phyloP scores from a whole-genome alignment of 306 rosid species.

The Lupinus albus region DNA sequence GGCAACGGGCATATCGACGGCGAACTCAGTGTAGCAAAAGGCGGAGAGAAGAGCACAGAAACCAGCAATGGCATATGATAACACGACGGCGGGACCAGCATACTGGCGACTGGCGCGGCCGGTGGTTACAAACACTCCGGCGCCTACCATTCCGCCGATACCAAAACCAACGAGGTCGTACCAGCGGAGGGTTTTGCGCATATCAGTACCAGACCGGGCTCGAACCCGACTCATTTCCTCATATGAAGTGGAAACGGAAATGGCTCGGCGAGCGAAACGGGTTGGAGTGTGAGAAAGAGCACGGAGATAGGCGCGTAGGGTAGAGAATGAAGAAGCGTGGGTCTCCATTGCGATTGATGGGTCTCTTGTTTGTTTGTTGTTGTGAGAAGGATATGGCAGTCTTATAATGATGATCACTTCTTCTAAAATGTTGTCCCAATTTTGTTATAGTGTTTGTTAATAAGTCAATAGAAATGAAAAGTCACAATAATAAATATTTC shows the following conservation, averaged over 20 bases:
- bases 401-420: too few relatives aligned
- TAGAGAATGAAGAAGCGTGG: slow-evolving; percentile 68
- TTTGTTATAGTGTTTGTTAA: too few relatives aligned
- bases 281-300: slow-evolving; percentile 68
- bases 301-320: slow-evolving; percentile 57
- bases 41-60: slow-evolving; percentile 91
- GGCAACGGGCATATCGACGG: slow-evolving; percentile 94
- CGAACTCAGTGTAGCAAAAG: slow-evolving; percentile 96
- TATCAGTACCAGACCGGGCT: slow-evolving; percentile 65
- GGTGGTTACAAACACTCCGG: slow-evolving; percentile 87
- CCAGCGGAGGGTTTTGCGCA: slow-evolving; percentile 81
- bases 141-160: slow-evolving; percentile 94
- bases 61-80: slow-evolving; percentile 97
- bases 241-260: slow-evolving; percentile 70
- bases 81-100: slow-evolving; percentile 77
- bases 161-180: slow-evolving; percentile 74
- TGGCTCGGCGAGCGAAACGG: slow-evolving; percentile 71
- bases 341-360: slow-evolving; percentile 48
- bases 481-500: too few relatives aligned
- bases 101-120: slow-evolving; percentile 58
- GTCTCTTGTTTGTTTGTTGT: background rate
- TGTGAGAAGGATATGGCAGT: background rate
- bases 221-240: slow-evolving; percentile 66
- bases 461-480: too few relatives aligned
- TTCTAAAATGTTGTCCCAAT: too few relatives aligned